Evolutionary conservation across 768 basidiomycete genomes (phyloP), one percentile per base, ranked within the genome.

Genomic region (Calocybe cyanea): DNA sequence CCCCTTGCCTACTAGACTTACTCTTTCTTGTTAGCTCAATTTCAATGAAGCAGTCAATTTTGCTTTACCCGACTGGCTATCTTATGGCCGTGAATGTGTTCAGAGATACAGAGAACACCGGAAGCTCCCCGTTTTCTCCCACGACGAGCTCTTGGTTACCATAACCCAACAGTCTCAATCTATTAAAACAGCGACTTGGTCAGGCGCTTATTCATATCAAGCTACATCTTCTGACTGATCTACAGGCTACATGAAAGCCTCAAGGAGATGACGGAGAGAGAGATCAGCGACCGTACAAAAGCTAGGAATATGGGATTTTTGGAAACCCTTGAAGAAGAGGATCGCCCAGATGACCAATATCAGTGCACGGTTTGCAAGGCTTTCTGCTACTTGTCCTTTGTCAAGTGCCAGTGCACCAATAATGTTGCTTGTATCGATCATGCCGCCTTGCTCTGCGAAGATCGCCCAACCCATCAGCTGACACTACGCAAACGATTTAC

Each of bases 31-130:
- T 14, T 57, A 96, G 93, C 70, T 98, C 58, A 99, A 99, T 68
- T 94, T 97, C 72, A 97, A 97, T 63, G 96, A 98, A 70, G 96
- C 95, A 3, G 95, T 98, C 59, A 98, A 99, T 64, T 98, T 98
- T 59, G 95, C 96, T 9, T 72, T 96, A 20, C 91, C 93, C 19
- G 92, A 97, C 62, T 99, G 96, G 96, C 70, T 98, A 37, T 72
- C 85, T 7, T 81, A 79, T 52, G 96, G 90, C 28, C 78, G 87
- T 32, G 88, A 88, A 46, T 96, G 92, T 59, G 92, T 94, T 10
- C 76, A 84, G 58, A 80, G 90, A 34, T 98, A 99, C 63, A 83
- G 90, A 56, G 83, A 90, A 52, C 87, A 96, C 64, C 70, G 81
- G 63, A 98, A 98, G 63, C 73, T 89, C 32, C 96, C 96, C 4